Evolutionary conservation across 768 basidiomycete species (phyloP).

Genomic region (Hericium rajendrae): DNA sequence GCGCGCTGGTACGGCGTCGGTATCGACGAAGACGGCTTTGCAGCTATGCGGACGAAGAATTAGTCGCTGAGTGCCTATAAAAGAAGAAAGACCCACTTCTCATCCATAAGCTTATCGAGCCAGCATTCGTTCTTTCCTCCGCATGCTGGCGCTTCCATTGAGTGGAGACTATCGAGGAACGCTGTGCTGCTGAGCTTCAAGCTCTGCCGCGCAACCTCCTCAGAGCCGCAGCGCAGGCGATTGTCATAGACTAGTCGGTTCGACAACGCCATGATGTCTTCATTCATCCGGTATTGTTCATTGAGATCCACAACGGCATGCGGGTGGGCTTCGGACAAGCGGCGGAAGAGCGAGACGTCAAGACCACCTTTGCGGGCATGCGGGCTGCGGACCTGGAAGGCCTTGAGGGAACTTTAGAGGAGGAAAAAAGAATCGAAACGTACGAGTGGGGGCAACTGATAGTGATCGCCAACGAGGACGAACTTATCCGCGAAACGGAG

Average conservation of each 20-base stretch:
- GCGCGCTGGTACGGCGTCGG: constrained; percentile 66
- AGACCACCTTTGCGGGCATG: constrained; percentile 78
- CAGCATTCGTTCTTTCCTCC: constrained; percentile 45
- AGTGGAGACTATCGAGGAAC: constrained; percentile 39
- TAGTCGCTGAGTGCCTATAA: not conserved
- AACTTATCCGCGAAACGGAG: constrained; percentile 85
- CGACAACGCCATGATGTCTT: constrained; percentile 86
- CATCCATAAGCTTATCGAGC: constrained; percentile 54
- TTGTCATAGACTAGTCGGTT: constrained; percentile 81
- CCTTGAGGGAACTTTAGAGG: not conserved
- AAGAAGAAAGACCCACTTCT: constrained; percentile 37
- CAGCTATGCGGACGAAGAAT: constrained; percentile 35
- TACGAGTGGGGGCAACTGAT: constrained; percentile 92
- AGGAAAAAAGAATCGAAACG: constrained; percentile 14
- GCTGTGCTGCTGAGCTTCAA: constrained; percentile 42
- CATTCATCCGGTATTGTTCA: constrained; percentile 94
- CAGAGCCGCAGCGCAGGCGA: constrained; percentile 70
- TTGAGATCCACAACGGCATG: constrained; percentile 77
- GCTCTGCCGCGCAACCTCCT: constrained; percentile 49
- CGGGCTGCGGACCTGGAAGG: constrained; percentile 65
- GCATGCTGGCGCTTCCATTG: constrained; percentile 16
- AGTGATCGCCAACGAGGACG: constrained; percentile 94
- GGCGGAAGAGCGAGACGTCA: constrained; percentile 83
- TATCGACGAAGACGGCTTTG: constrained; percentile 90
- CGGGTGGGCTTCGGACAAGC: constrained; percentile 81